Percentiles rank a stretch among this genome's conserved stretches.
These are phyloP conservation scores for Udeniomyces megalosporus DNA, from an alignment of 768 basidiomycete genomes.

Conservation along the genomic window DNA sequence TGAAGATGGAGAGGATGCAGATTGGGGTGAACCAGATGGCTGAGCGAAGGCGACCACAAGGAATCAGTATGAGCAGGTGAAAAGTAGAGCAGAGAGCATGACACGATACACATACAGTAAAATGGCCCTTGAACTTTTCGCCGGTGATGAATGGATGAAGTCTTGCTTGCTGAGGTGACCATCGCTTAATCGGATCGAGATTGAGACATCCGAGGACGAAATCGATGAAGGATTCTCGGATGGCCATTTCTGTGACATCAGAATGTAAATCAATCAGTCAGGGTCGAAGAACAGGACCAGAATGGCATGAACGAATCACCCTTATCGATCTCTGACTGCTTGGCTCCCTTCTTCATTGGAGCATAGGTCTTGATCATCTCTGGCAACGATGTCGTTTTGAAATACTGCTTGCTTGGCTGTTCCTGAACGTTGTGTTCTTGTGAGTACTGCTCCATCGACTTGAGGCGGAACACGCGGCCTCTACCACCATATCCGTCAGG, in stretches of 20 bases:
- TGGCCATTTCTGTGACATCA: constrained; percentile 67
- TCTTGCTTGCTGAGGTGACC: constrained; percentile 92
- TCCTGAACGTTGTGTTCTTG: constrained; percentile 88
- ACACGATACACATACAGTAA: constrained; percentile 23
- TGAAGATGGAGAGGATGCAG: constrained; percentile 21
- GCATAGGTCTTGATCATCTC: constrained; percentile 94
- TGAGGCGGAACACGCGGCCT: constrained; percentile 34
- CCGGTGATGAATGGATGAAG: constrained; percentile 96
- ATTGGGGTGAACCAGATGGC: neutral
- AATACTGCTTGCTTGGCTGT: constrained; percentile 97
- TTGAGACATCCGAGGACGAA: constrained; percentile 89
- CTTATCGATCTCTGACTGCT: constrained; percentile 69
- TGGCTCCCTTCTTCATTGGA: constrained; percentile 67
- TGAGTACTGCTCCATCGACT: constrained; percentile 86
- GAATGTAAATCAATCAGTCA: neutral
- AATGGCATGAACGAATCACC: constrained; percentile 37
- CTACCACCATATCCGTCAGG: neutral
- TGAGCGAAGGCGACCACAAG: neutral
- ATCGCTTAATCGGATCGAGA: constrained; percentile 83
- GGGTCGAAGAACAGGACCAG: neutral
- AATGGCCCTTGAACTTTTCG: constrained; percentile 58
- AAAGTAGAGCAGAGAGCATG: constrained; percentile 3
- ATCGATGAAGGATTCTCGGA: constrained; percentile 87
- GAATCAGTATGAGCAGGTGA: neutral
- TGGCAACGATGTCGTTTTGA: constrained; percentile 79